Conservation (phyloP, 495 filamentous ascomycete species). For the Annulohypoxylon moriforme region DNA sequence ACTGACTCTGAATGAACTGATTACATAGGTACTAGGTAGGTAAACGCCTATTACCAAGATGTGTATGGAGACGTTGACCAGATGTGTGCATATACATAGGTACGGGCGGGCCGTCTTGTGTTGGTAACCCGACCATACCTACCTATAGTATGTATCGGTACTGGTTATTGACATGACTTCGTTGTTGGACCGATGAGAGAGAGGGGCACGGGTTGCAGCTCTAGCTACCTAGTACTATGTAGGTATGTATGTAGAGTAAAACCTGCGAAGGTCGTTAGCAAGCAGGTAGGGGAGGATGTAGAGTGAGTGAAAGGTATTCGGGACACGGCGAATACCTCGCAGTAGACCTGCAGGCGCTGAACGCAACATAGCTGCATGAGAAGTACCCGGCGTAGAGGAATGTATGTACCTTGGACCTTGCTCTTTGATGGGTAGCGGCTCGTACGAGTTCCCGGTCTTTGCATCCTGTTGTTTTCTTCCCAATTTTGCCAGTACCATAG, state of each 20-base stretch:
- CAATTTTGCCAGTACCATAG: constrained; percentile 41
- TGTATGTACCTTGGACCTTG: constrained; percentile 7
- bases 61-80: constrained; percentile 5
- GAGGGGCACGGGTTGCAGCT: constrained; percentile 15
- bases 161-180: constrained; percentile 16
- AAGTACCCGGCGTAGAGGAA: constrained; percentile 20
- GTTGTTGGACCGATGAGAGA: constrained; percentile 29
- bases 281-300: not conserved
- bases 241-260: not conserved
- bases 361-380: constrained; percentile 6
- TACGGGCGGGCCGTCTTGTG: not conserved
- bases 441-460: constrained; percentile 20
- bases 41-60: not conserved
- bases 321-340: constrained; percentile 30
- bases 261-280: not conserved
- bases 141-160: not conserved
- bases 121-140: too few species aligned
- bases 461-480: constrained; percentile 13
- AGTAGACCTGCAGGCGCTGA: constrained; percentile 24
- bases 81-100: constrained; percentile 9
- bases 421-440: constrained; percentile 16
- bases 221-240: not conserved
- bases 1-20: constrained; percentile 1
- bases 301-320: constrained; percentile 13
- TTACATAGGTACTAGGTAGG: not conserved